Percentiles rank a stretch among this genome's conserved stretches.
Evolutionary conservation across 2,329 filamentous ascomycete genomes (phyloP).

Genomic region (Teratosphaeria gauchensis): DNA sequence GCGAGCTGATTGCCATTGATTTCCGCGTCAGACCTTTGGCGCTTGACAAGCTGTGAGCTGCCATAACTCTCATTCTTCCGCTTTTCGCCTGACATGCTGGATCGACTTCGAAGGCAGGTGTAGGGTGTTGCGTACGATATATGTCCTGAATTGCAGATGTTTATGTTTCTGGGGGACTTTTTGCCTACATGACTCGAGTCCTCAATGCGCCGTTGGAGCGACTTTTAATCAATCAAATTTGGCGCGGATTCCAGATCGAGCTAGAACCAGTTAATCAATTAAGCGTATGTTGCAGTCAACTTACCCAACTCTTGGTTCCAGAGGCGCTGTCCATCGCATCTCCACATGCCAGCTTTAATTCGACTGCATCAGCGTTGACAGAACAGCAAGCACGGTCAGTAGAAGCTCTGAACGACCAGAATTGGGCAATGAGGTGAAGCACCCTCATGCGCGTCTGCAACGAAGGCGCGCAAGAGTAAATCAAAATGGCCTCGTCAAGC

Average conservation of each 20-base stretch:
- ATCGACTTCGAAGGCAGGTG: neutral
- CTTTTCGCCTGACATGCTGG: conserved; percentile 78
- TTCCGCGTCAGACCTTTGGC: conserved; percentile 63
- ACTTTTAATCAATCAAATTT: too few species aligned
- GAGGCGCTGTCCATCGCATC: neutral
- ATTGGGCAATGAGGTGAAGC: conserved; percentile 18
- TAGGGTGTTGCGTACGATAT: neutral
- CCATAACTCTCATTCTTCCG: conserved; percentile 77
- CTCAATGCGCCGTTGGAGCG: neutral
- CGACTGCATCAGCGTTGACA: neutral
- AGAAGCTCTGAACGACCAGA: neutral
- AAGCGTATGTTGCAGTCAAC: neutral
- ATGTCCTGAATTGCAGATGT: neutral
- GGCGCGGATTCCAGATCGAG: too few species aligned
- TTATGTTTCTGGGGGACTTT: neutral
- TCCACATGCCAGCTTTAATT: neutral
- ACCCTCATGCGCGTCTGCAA: neutral
- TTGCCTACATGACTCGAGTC: neutral
- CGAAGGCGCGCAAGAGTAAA: conserved; percentile 1
- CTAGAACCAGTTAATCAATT: neutral
- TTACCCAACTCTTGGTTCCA: neutral
- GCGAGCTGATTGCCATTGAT: conserved; percentile 47
- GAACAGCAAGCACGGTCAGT: neutral
- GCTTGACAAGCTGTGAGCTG: conserved; percentile 74
- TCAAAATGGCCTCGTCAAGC: conserved; percentile 46